Evolutionary conservation across 2,329 filamentous ascomycete genomes (phyloP).

Genomic region (Leptographium procerum): DNA sequence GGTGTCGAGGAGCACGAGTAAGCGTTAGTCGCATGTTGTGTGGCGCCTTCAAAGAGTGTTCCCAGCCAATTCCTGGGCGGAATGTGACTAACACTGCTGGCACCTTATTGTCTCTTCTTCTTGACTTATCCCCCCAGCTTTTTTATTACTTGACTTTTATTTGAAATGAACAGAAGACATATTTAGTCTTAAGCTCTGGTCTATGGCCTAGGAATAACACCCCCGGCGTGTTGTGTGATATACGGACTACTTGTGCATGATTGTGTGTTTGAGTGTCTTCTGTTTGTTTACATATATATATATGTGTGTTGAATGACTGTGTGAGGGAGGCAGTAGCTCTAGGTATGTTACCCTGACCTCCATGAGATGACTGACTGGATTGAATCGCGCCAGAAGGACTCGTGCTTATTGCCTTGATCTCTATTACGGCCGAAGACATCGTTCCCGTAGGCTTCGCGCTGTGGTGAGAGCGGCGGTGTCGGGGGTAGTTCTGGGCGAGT

Average conservation of each 20-base stretch:
- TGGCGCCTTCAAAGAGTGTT: not conserved
- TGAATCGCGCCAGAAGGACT: not conserved
- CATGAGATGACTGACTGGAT: not conserved
- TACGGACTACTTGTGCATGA: too few relatives aligned
- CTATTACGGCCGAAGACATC: not conserved
- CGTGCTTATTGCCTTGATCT: not conserved
- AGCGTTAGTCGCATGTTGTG: not conserved
- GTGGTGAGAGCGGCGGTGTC: conserved; percentile 9
- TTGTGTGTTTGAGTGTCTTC: too few relatives aligned
- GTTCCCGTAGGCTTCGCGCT: not conserved
- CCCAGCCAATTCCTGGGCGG: not conserved
- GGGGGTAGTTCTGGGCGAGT: conserved; percentile 1
- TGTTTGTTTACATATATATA: not conserved
- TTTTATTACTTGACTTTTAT: not conserved
- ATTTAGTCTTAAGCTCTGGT: not conserved
- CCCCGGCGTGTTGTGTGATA: too few relatives aligned
- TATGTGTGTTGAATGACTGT: not conserved
- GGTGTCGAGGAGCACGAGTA: conserved; percentile 53
- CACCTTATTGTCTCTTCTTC: not conserved
- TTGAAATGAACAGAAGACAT: not conserved
- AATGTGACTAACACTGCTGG: not conserved
- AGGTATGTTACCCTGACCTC: not conserved
- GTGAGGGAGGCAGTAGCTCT: not conserved
- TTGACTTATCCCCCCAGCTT: not conserved
- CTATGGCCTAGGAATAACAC: not conserved